These are phyloP conservation scores for Chlorella ohadii DNA, from an alignment of 139 green algal genomes.

Conservation along the genomic window DNA sequence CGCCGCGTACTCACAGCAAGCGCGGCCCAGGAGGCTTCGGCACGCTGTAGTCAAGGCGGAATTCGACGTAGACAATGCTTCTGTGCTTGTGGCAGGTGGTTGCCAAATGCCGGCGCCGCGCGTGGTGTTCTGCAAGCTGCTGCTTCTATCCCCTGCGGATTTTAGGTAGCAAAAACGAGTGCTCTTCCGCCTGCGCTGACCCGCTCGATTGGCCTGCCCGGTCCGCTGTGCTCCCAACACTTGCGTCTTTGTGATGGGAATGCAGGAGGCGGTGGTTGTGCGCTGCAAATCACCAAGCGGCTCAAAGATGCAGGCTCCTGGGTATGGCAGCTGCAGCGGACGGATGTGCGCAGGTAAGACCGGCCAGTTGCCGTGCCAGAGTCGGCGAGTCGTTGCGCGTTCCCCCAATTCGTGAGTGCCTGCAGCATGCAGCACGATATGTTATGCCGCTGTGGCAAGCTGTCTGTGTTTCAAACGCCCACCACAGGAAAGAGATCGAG, in stretches of 20 bases:
- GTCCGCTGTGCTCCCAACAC: neutral
- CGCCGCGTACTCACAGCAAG: too few relatives aligned
- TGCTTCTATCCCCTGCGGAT: neutral
- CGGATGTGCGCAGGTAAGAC: slow-evolving; percentile 64
- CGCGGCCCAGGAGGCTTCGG: too few relatives aligned
- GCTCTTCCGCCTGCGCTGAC: neutral
- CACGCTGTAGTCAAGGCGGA: neutral
- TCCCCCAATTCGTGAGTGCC: too few relatives aligned
- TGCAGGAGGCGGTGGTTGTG: slow-evolving; percentile 87
- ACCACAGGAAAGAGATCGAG: slow-evolving; percentile 85
- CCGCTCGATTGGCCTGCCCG: neutral
- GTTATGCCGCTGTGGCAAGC: neutral
- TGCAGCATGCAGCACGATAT: neutral
- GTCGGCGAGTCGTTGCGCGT: neutral
- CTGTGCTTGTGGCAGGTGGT: slow-evolving; percentile 80
- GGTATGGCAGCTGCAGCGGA: slow-evolving; percentile 93
- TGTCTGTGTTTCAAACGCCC: neutral
- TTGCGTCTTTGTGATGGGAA: neutral
- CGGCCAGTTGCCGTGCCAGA: too few relatives aligned
- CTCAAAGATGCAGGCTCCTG: slow-evolving; percentile 96
- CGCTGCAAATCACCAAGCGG: slow-evolving; percentile 82
- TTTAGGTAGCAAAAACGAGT: neutral
- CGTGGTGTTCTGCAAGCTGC: too few relatives aligned
- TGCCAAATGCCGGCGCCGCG: too few relatives aligned
- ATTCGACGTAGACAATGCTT: slow-evolving; percentile 90